Conservation (phyloP, 2,329 filamentous ascomycete species). For the Parascedosporium putredinis region DNA sequence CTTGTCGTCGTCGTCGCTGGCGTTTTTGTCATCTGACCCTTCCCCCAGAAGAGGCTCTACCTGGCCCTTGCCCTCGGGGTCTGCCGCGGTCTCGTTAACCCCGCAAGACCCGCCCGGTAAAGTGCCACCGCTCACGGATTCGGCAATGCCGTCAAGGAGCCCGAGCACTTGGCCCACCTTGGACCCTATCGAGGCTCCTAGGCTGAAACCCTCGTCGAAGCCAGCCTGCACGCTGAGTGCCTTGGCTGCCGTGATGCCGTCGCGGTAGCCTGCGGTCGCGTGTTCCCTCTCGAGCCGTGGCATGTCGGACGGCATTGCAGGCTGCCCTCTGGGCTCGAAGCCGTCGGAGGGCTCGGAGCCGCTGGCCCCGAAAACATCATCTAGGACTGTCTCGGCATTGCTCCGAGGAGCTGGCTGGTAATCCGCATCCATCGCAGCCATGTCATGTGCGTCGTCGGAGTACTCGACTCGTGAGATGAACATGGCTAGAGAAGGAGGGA, state of each 20-base stretch:
- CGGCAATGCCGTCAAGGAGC: slow-evolving; percentile 59
- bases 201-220: slow-evolving; percentile 81
- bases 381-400: slow-evolving; percentile 3
- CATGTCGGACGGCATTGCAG: slow-evolving; percentile 52
- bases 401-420: not conserved
- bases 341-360: not conserved
- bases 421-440: slow-evolving; percentile 1
- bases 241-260: slow-evolving; percentile 73
- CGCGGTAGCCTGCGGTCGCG: slow-evolving; percentile 78
- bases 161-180: slow-evolving; percentile 67
- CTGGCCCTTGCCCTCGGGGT: slow-evolving; percentile 1
- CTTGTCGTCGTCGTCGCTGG: too few species aligned
- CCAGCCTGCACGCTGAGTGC: slow-evolving; percentile 67
- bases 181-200: slow-evolving; percentile 73
- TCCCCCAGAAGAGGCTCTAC: too few species aligned
- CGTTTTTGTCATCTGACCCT: too few species aligned
- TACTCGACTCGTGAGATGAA: slow-evolving; percentile 1
- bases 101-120: slow-evolving; percentile 15
- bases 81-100: slow-evolving; percentile 16
- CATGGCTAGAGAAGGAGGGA: too few species aligned
- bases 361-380: slow-evolving; percentile 11
- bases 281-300: slow-evolving; percentile 66
- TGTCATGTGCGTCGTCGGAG: not conserved
- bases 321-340: not conserved
- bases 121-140: slow-evolving; percentile 14